Conservation (phyloP, 2,329 filamentous ascomycete genomes). For the Fusarium sarcochroum region DNA sequence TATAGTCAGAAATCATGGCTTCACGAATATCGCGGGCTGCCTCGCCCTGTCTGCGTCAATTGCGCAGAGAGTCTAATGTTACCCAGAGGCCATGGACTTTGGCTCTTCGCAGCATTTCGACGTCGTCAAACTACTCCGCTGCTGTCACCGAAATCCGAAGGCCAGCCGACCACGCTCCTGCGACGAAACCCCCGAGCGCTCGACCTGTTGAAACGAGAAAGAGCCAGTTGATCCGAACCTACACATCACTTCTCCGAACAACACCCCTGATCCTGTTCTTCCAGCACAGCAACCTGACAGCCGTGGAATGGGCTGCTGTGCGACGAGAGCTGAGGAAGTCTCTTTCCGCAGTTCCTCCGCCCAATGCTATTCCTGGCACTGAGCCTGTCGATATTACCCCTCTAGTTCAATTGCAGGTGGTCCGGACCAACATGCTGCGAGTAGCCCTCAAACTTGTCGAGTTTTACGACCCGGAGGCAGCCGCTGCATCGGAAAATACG, state of each 20-base stretch:
- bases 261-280: constrained; percentile 90
- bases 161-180: constrained; percentile 67
- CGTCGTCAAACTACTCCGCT: constrained; percentile 45
- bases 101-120: constrained; percentile 48
- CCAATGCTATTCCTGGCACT: constrained; percentile 41
- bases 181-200: constrained; percentile 88
- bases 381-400: constrained; percentile 66
- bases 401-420: constrained; percentile 81
- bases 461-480: constrained; percentile 74
- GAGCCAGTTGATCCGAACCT: constrained; percentile 86
- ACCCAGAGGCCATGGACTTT: constrained; percentile 39
- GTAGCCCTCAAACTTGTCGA: constrained; percentile 88
- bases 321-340: constrained; percentile 61
- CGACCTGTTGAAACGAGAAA: constrained; percentile 90
- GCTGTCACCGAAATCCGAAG: constrained; percentile 49
- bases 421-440: constrained; percentile 91
- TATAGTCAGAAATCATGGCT: constrained; percentile 33
- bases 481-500: constrained; percentile 52
- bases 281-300: constrained; percentile 77
- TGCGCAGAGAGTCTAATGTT: constrained; percentile 34
- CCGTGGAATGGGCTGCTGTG: constrained; percentile 71
- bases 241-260: constrained; percentile 88
- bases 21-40: constrained; percentile 42
- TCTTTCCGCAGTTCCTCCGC: constrained; percentile 58
- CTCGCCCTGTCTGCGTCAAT: constrained; percentile 47